Conservation (phyloP, 2,329 filamentous ascomycete genomes). For the Cercospora brassicicola region DNA sequence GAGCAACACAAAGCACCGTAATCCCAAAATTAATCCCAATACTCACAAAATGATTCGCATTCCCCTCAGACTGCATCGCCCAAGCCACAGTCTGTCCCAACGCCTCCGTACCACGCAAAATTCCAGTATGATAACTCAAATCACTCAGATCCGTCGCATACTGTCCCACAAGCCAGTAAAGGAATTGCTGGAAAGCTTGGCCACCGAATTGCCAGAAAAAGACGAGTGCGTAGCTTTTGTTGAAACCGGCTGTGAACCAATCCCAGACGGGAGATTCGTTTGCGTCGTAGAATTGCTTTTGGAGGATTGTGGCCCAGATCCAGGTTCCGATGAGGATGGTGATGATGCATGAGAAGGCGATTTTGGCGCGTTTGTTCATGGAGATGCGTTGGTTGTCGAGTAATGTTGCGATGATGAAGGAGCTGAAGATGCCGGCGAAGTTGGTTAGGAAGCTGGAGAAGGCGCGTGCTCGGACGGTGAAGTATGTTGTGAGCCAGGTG, state of each 20-base stretch:
- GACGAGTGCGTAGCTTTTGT: conserved; percentile 10
- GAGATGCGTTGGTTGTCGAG: conserved; percentile 17
- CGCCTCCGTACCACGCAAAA: conserved; percentile 12
- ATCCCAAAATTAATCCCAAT: conserved; percentile 16
- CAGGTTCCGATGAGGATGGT: conserved; percentile 21
- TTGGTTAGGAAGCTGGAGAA: conserved; percentile 47
- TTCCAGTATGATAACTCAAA: conserved; percentile 8
- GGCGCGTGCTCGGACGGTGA: conserved; percentile 49
- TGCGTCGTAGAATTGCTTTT: conserved; percentile 12
- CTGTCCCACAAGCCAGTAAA: conserved; percentile 15
- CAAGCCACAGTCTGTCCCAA: conserved; percentile 15
- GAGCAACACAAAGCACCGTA: conserved; percentile 7
- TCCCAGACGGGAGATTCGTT: conserved; percentile 6
- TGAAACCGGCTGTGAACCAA: conserved; percentile 12
- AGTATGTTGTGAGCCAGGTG: conserved; percentile 53
- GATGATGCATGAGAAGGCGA: conserved; percentile 19
- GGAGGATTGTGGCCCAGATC: conserved; percentile 25
- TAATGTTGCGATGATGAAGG: conserved; percentile 20
- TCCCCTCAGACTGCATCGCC: conserved; percentile 15
- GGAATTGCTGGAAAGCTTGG: conserved; percentile 16
- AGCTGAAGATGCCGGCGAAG: conserved; percentile 32
- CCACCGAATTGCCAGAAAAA: conserved; percentile 17
- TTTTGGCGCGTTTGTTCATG: conserved; percentile 31
- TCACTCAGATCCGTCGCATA: conserved; percentile 12
- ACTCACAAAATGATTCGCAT: conserved; percentile 14